phyloP scores from a whole-genome alignment of 192 early-diverging fungal species.

The Fimicolochytrium jonesii region DNA sequence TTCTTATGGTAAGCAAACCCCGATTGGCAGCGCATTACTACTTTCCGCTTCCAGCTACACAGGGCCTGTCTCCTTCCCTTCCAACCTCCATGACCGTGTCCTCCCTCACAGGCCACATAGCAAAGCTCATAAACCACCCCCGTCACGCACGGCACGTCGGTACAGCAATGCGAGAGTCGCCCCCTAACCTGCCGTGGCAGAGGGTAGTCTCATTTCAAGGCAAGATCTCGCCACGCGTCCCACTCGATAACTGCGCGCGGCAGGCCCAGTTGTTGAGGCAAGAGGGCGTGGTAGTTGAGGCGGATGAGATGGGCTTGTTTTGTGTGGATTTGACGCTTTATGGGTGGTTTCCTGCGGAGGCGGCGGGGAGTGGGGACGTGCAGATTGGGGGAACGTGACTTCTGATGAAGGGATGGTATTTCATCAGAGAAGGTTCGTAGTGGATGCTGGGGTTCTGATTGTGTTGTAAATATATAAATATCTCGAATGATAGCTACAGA shows the following conservation, averaged over 20 bases:
- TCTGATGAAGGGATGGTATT: too few relatives aligned
- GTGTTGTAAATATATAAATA: too few relatives aligned
- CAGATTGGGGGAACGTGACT: too few relatives aligned
- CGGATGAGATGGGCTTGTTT: not conserved
- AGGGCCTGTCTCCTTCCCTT: not conserved
- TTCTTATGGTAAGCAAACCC: constrained; percentile 1
- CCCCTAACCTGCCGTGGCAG: not conserved
- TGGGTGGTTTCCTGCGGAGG: constrained; percentile 8
- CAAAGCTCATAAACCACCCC: not conserved
- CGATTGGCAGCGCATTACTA: not conserved
- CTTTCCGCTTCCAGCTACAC: not conserved
- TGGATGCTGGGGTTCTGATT: too few relatives aligned
- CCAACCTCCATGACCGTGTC: not conserved
- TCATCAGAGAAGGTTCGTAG: too few relatives aligned
- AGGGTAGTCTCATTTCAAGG: not conserved
- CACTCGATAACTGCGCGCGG: not conserved
- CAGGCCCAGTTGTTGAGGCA: not conserved
- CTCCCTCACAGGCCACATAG: not conserved
- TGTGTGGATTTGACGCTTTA: not conserved
- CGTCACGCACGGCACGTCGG: not conserved
- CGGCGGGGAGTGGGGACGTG: too few relatives aligned
- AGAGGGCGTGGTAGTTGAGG: not conserved
- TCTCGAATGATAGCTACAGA: too few relatives aligned
- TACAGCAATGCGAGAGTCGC: not conserved
- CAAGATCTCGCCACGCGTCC: not conserved